Conservation (phyloP, 768 basidiomycete species). For the Lactarius sp. region DNA sequence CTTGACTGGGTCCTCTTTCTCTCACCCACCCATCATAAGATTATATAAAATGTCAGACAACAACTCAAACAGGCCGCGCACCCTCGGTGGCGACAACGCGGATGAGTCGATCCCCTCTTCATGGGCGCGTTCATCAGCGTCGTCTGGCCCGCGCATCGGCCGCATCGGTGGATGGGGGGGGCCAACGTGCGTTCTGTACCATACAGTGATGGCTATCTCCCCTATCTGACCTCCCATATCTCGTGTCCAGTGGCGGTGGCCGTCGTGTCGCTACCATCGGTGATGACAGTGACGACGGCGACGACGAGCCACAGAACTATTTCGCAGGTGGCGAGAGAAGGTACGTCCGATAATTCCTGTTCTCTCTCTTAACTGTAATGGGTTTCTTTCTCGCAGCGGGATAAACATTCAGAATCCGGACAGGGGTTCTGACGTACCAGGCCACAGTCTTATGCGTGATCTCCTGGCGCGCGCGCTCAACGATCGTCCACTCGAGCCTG, state of each 20-base stretch:
- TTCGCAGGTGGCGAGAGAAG: constrained; percentile 96
- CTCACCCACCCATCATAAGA: no score
- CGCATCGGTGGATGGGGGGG: constrained; percentile 29
- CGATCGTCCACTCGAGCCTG: constrained; percentile 36
- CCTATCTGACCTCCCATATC: not conserved
- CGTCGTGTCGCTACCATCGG: constrained; percentile 34
- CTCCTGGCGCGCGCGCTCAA: constrained; percentile 77
- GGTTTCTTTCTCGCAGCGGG: constrained; percentile 49
- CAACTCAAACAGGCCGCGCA: constrained; percentile 20
- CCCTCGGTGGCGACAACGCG: constrained; percentile 14
- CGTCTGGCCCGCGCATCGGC: constrained; percentile 25
- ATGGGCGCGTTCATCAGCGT: constrained; percentile 10
- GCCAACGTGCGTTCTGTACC: constrained; percentile 9
- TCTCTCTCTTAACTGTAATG: not conserved
- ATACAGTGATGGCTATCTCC: no score
- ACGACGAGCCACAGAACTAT: constrained; percentile 50
- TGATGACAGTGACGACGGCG: constrained; percentile 46
- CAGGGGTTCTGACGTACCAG: constrained; percentile 40
- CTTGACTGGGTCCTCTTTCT: no score
- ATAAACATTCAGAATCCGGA: constrained; percentile 86
- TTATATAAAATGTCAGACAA: constrained; percentile 11
- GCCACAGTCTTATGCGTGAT: constrained; percentile 59
- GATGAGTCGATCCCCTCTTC: not conserved
- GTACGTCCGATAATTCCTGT: constrained; percentile 35
- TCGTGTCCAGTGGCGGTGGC: constrained; percentile 23